Evolutionary conservation across 768 basidiomycete species (phyloP), one percentile per base, ranked within the genome.

Genomic region (Kwoniella heveanensis): DNA sequence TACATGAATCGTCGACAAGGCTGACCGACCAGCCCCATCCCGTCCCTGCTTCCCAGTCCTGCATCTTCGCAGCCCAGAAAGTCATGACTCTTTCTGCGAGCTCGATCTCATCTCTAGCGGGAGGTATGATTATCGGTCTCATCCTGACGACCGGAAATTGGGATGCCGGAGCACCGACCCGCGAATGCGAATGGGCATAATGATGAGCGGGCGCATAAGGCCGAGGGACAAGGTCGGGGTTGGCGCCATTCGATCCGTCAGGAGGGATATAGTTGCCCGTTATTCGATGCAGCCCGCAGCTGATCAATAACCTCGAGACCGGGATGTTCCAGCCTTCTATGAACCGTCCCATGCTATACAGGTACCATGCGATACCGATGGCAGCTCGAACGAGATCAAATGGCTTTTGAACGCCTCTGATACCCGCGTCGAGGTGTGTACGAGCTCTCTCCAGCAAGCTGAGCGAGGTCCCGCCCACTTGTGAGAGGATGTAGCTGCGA

Each of bases 31-130:
- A 79, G 17, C 77, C 77, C 70, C 72, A 77, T 2, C 74, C 68
- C 1, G 68, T 57, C 0, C 67, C 63, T 1, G 70, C 65, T 30
- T 62, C 66, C 75, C 76, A 79, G 56, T 79, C 77, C 36, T 75
- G 70, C 65, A 50, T 49, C 57, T 79, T 79, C 1, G 74, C 72
- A n/a, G 74, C 74, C 77, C 77, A 79, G 54, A 79, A 79, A 0
- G 71, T 67, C 61, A 67, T 64, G 2, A 67, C 63, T n/a, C 77
- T 46, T 44, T 79, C 77, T 8, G 70, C 72, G 2, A 79, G 27
- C 22, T 77, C 69, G 22, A 79, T 72, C 60, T 70, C 65, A 36
- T 79, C 77, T 22, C 71, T 59, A 22, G 73, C 64, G 12, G 77
- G 73, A 6, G 72, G 73, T 3, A 79, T 56, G 50, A 79, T 71